Evolutionary conservation across 2,329 filamentous ascomycete species (phyloP), one percentile per base, ranked within the genome.

Genomic region (Ophiocordyceps sinensis): DNA sequence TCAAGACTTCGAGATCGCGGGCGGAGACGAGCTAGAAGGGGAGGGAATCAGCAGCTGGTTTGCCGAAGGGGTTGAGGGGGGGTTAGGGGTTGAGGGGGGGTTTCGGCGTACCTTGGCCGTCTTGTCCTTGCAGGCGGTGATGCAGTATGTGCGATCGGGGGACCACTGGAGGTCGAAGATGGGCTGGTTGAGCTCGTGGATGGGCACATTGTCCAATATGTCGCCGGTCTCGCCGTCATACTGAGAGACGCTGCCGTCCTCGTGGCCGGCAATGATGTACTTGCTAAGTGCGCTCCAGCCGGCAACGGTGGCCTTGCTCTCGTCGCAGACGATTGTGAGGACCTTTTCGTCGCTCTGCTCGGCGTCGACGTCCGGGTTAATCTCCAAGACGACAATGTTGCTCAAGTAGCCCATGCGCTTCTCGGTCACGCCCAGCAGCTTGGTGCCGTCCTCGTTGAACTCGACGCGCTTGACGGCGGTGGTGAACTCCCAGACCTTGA

Each of bases 101-200:
- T n/a, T n/a, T n/a, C n/a, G 31, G 3, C 62, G 30, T 69, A 85
- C 82, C 75, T 94, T 94, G 51, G 91, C 83, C 37, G 84, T 82
- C 76, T 98, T 98, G 74, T 98, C 91, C 72, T 95, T 96, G 59
- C 83, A 91, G 44, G 91, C 82, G 44, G 91, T 98, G 70, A 98
- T 91, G 71, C 96, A 96, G 70, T 95, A 95, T 55, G 88, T 94
- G 54, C 89, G 79, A 71, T 98, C 91, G 41, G 78, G 64, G 42
- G 86, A 82, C 84, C 91, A 96, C 68, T 98, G 91, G 46, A 98
- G 76, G 63, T 98, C 91, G 54, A 85, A 91, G 56, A 98, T 85
- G 62, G 75, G 72, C 57, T 73, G 68, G 67, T 85, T 82, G 55
- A 82, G 79, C 65, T 94, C 89, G 68, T 98, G 91, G 45, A 81